Evolutionary conservation across 108 stramenopile species (phyloP).

Genomic region (Tribonema minus): DNA sequence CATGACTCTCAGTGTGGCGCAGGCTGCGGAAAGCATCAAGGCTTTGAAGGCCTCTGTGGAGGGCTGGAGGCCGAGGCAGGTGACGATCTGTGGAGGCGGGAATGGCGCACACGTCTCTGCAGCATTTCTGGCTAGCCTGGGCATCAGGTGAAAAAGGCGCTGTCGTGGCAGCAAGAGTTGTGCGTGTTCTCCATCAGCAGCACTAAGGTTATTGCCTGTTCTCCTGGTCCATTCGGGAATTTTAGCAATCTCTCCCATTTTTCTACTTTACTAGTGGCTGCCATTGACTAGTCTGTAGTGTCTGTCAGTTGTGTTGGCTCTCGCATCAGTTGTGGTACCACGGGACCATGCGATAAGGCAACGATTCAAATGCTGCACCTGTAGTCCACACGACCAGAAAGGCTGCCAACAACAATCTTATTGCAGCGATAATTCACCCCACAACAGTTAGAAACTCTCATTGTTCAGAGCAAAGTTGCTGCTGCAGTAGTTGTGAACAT

Average conservation of each 20-base stretch:
- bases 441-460: no score
- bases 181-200: neutral
- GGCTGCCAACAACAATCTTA: no score
- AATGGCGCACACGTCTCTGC: constrained; percentile 54
- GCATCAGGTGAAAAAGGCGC: constrained; percentile 12
- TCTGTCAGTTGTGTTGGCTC: neutral
- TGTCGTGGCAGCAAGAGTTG: neutral
- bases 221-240: neutral
- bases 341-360: no score
- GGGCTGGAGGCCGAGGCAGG: constrained; percentile 30
- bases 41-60: neutral
- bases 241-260: neutral
- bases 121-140: constrained; percentile 44
- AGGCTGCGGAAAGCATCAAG: neutral
- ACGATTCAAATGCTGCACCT: no score
- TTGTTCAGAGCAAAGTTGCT: no score
- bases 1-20: neutral
- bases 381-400: no score
- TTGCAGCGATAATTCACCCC: no score
- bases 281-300: neutral
- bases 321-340: neutral
- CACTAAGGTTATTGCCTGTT: neutral
- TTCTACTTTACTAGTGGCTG: neutral
- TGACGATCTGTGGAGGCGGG: constrained; percentile 53
- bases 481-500: no score